These are phyloP conservation scores for Macrophomina phaseolina DNA, from an alignment of 2,329 filamentous ascomycete species.

Conservation along the genomic window DNA sequence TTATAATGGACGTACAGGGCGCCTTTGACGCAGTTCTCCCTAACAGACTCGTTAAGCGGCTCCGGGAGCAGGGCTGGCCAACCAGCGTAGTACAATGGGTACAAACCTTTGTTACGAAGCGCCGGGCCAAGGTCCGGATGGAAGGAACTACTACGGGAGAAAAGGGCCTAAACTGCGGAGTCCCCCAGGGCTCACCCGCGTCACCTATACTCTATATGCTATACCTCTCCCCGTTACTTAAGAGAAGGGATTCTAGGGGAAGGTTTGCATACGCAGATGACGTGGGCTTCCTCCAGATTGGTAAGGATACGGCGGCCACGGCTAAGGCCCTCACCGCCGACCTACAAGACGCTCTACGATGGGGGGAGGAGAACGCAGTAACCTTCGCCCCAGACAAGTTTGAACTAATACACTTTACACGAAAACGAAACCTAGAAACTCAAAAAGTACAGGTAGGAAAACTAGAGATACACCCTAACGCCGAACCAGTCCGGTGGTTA, in stretches of 20 bases:
- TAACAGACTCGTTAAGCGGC: not conserved
- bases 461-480: not conserved
- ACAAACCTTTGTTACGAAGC: not conserved
- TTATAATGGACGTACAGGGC: constrained; percentile 1
- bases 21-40: constrained; percentile 8
- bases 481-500: not conserved
- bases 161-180: not conserved
- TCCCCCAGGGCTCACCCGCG: not conserved
- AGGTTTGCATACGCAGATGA: constrained; percentile 4
- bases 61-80: constrained; percentile 4
- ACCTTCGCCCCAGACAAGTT: not conserved
- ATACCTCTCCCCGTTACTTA: not conserved
- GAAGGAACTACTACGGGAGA: not conserved
- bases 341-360: not conserved
- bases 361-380: not conserved
- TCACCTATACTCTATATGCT: constrained; percentile 11
- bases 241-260: not conserved
- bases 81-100: not conserved
- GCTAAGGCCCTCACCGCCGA: not conserved
- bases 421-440: not conserved
- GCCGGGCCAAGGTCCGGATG: not conserved
- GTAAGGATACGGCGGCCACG: not conserved
- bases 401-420: not conserved
- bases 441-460: not conserved
- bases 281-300: not conserved